Percentiles rank a stretch among this genome's conserved stretches.
Conservation (phyloP, 2,329 filamentous ascomycete genomes). For the Aspergillus neoniger region DNA sequence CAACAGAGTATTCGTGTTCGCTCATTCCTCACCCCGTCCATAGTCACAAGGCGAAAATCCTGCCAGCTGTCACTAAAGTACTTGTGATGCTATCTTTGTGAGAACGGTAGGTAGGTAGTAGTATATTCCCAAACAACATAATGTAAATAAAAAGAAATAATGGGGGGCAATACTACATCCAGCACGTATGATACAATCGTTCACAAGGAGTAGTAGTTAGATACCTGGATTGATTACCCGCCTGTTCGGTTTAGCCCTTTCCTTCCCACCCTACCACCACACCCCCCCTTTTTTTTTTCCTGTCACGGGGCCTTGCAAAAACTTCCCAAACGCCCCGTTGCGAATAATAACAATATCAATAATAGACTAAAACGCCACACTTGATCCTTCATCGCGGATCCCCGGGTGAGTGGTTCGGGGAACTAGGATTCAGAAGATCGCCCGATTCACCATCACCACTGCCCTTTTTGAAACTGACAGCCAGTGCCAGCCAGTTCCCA, state of each 20-base stretch:
- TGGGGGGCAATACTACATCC: background rate
- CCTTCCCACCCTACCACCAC: background rate
- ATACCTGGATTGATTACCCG: conserved; percentile 5
- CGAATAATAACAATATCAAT: conserved; percentile 1
- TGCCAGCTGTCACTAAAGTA: conserved; percentile 25
- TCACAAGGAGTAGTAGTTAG: background rate
- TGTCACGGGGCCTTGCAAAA: conserved; percentile 16
- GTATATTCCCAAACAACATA: background rate
- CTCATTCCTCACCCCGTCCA: conserved; percentile 6
- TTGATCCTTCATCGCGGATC: conserved; percentile 15
- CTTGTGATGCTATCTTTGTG: conserved; percentile 2
- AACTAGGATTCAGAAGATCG: conserved; percentile 19
- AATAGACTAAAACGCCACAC: conserved; percentile 19
- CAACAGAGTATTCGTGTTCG: conserved; percentile 14
- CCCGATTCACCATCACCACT: conserved; percentile 19
- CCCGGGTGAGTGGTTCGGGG: conserved; percentile 22
- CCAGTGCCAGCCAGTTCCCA: background rate
- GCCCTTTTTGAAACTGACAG: background rate
- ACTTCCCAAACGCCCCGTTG: conserved; percentile 1
- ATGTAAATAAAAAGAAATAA: background rate
- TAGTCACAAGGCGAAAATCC: conserved; percentile 22
- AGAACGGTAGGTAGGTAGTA: background rate
- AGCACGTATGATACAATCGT: background rate
- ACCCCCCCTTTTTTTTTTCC: conserved; percentile 7
- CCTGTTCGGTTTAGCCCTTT: conserved; percentile 4